Conservation (phyloP, 805 yeast species). For the Metschnikowia bowlesiae region DNA sequence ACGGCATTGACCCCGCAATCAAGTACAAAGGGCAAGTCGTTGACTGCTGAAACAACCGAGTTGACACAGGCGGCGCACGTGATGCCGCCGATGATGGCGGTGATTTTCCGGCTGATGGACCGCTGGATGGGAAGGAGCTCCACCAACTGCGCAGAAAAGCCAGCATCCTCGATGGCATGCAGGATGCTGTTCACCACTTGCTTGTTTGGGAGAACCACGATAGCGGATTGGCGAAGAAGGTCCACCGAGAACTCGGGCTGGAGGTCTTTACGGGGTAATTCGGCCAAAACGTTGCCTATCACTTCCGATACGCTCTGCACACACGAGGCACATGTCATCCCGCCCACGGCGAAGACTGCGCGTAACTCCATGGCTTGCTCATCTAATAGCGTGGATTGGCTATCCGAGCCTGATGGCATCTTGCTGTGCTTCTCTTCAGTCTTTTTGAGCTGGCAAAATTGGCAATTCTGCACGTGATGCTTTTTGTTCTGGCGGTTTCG, state of each 20-base stretch:
- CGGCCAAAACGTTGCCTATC: conserved; percentile 23
- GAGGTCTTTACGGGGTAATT: conserved; percentile 5
- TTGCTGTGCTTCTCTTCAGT: background rate
- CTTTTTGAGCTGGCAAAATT: conserved; percentile 32
- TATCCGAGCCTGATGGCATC: background rate
- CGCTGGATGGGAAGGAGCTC: conserved; percentile 58
- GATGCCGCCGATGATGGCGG: conserved; percentile 67
- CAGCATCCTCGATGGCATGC: conserved; percentile 26
- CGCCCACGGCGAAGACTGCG: conserved; percentile 51
- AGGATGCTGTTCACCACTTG: conserved; percentile 36
- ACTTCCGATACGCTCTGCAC: conserved; percentile 26
- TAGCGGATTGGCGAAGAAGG: conserved; percentile 48
- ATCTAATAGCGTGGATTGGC: conserved; percentile 3
- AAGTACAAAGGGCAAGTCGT: conserved; percentile 47
- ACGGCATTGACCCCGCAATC: conserved; percentile 54
- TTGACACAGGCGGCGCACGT: conserved; percentile 70
- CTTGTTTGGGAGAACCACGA: conserved; percentile 49
- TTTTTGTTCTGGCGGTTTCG: conserved; percentile 16
- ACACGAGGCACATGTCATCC: conserved; percentile 42
- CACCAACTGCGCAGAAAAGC: conserved; percentile 46
- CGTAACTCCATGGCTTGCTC: conserved; percentile 22
- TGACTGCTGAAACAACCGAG: conserved; percentile 47
- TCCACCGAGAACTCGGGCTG: conserved; percentile 46
- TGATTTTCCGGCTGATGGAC: conserved; percentile 45
- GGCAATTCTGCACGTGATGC: conserved; percentile 40